Evolutionary conservation across 768 basidiomycete genomes (phyloP), one percentile per base, ranked within the genome.

Genomic region (Tylopilus subfusipes): DNA sequence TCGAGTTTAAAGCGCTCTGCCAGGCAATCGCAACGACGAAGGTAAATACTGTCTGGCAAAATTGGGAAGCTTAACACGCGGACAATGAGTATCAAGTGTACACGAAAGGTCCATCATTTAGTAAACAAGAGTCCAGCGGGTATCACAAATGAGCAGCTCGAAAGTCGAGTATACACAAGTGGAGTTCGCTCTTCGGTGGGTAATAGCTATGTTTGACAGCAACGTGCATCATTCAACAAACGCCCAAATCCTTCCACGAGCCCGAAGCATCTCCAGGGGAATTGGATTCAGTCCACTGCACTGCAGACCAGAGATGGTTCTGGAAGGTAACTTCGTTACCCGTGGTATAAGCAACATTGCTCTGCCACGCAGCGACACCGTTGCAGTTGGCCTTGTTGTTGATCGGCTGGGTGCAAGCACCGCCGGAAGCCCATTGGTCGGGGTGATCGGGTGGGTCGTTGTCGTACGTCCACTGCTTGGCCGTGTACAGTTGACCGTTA

Each of bases 401-500:
- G 4, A 69, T 40, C 8, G 67, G 67, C 53, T 54, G 67, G 7
- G 24, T 3, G 12, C 67, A 68, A 7, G 5, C 24, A 0, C 59
- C 59, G 9, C 4, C 39, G 1, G 31, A 1, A 0, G 19, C 21
- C 69, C 67, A 71, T 13, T 62, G 59, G 4, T 58, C 69, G 6
- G 55, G 7, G 14, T 59, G 60, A 0, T 43, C 1, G 1, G 50
- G 38, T 0, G 68, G 69, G 0, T 49, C 48, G 1, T 58, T 69
- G 43, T 69, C 51, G 3, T 52, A 69, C 0, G 58, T 61, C 69
- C 68, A 69, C 10, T 69, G 69, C 7, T 4, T 61, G 14, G 68
- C 68, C 4, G 59, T 63, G 31, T 18, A 69, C 31, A 71, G 7
- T 1, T 63, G 58, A 2, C 48, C 42, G 13, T 59, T 56, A 12